A percentile compares a stretch with the other conserved stretches of the same genome.
Evolutionary conservation across 164 flowering plant species (phyloP).

Genomic region (Cinnamomum micranthum): DNA sequence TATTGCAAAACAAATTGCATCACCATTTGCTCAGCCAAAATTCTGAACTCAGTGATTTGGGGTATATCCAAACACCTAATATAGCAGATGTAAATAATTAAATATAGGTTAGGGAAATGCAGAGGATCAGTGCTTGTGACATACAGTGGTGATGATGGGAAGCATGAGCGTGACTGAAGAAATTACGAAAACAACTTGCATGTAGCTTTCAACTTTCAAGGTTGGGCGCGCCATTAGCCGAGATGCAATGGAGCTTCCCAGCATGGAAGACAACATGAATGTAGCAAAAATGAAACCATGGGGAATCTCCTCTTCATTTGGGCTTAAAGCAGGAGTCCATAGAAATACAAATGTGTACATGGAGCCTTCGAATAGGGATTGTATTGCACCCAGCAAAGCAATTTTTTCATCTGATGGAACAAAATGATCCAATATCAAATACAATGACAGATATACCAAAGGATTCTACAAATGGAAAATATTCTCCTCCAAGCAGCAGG

Average conservation of each 20-base stretch:
- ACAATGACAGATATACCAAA: background rate
- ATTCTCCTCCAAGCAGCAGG: too few species aligned
- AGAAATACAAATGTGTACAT: slow-evolving; percentile 99
- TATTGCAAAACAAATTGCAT: too few species aligned
- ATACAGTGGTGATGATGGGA: slow-evolving; percentile 69
- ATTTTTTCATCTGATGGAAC: slow-evolving; percentile 79
- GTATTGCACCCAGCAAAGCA: slow-evolving; percentile 93
- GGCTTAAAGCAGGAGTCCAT: slow-evolving; percentile 98
- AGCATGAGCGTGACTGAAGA: slow-evolving; percentile 74
- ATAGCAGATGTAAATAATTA: background rate
- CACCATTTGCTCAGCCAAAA: background rate
- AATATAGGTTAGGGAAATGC: background rate
- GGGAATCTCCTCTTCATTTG: slow-evolving; percentile 92
- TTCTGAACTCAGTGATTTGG: background rate
- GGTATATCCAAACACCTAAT: background rate
- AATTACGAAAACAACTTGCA: slow-evolving; percentile 85
- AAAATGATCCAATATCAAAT: background rate
- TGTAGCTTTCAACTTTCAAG: slow-evolving; percentile 81
- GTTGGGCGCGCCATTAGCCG: slow-evolving; percentile 69
- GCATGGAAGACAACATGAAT: slow-evolving; percentile 96
- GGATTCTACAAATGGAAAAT: background rate
- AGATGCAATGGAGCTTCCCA: slow-evolving; percentile 95
- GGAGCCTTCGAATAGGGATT: slow-evolving; percentile 96
- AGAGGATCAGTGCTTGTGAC: slow-evolving; percentile 11
- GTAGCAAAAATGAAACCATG: slow-evolving; percentile 98